Evolutionary conservation across 495 filamentous ascomycete genomes (phyloP).

Genomic region (Clavariopsis aquatica): DNA sequence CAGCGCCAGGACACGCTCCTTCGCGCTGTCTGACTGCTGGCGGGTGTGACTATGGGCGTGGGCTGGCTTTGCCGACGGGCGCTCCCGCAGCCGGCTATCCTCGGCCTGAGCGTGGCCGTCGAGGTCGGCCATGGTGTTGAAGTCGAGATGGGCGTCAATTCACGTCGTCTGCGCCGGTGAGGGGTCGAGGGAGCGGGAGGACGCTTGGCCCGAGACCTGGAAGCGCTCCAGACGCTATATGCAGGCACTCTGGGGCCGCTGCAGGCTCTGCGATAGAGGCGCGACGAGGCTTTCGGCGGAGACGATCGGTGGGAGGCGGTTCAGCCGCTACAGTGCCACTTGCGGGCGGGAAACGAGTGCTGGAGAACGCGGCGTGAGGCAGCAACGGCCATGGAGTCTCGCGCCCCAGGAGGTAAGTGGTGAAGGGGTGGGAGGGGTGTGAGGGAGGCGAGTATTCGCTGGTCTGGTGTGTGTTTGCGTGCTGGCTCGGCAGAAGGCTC

Average conservation of each 20-base stretch:
- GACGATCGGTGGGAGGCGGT: neutral
- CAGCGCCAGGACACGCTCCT: slow-evolving; percentile 30
- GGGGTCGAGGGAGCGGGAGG: neutral
- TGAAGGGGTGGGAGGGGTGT: neutral
- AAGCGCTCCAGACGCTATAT: slow-evolving; percentile 7
- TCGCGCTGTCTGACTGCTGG: slow-evolving; percentile 19
- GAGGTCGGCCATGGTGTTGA: slow-evolving; percentile 20
- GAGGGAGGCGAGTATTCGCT: neutral
- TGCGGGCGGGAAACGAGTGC: neutral
- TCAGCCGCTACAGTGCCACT: slow-evolving; percentile 3
- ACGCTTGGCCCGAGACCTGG: neutral
- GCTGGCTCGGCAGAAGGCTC: slow-evolving; percentile 2
- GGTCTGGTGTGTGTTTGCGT: neutral
- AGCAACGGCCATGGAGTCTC: slow-evolving; percentile 19
- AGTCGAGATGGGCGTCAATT: slow-evolving; percentile 13
- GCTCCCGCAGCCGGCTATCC: slow-evolving; percentile 16
- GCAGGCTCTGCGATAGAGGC: neutral
- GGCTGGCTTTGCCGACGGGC: slow-evolving; percentile 19
- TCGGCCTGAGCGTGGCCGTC: neutral
- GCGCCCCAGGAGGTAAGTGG: neutral
- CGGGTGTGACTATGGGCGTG: slow-evolving; percentile 1
- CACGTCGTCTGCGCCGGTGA: slow-evolving; percentile 1
- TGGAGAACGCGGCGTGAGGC: neutral
- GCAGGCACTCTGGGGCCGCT: neutral
- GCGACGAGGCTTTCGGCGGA: neutral